Percentiles rank a stretch among this genome's conserved stretches.
Conservation (phyloP, 2,329 filamentous ascomycete genomes). For the Aureobasidium mangrovei region DNA sequence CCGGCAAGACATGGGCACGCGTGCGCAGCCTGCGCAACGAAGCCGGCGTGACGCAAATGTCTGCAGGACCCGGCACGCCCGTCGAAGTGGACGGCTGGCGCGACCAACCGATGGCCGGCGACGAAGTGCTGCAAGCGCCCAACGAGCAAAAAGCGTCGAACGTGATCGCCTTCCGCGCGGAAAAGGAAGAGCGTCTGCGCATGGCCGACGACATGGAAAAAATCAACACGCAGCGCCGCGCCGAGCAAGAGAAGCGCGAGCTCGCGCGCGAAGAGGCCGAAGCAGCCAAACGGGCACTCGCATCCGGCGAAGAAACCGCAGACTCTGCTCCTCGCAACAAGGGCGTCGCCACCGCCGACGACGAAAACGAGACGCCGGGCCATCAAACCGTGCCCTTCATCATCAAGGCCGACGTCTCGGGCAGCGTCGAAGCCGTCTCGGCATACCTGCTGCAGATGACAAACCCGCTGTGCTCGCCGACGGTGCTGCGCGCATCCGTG, state of each 20-base stretch:
- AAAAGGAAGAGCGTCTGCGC: conserved; percentile 59
- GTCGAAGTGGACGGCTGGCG: conserved; percentile 95
- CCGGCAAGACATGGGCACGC: conserved; percentile 78
- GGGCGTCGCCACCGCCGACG: conserved; percentile 26
- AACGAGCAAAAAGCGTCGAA: conserved; percentile 70
- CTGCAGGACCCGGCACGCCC: conserved; percentile 78
- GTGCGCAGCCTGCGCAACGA: conserved; percentile 82
- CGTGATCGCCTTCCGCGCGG: conserved; percentile 67
- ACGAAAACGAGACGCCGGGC: conserved; percentile 37
- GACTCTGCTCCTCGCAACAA: conserved; percentile 7
- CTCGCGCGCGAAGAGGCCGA: conserved; percentile 42
- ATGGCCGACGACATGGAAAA: conserved; percentile 62
- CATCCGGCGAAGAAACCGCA: conserved; percentile 21
- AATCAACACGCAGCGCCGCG: conserved; percentile 58
- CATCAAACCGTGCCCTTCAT: conserved; percentile 65
- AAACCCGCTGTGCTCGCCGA: conserved; percentile 72
- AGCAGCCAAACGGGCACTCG: conserved; percentile 25
- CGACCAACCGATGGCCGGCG: conserved; percentile 75
- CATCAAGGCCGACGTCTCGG: conserved; percentile 86
- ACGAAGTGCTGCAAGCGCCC: conserved; percentile 74
- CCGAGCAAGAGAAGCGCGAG: conserved; percentile 53
- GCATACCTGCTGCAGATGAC: conserved; percentile 69
- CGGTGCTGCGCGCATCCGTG: conserved; percentile 67
- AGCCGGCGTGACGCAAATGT: conserved; percentile 59
- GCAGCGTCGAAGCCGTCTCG: conserved; percentile 83